phyloP scores from a whole-genome alignment of 2,329 filamentous ascomycete species.

The Colletotrichum abscissum region DNA sequence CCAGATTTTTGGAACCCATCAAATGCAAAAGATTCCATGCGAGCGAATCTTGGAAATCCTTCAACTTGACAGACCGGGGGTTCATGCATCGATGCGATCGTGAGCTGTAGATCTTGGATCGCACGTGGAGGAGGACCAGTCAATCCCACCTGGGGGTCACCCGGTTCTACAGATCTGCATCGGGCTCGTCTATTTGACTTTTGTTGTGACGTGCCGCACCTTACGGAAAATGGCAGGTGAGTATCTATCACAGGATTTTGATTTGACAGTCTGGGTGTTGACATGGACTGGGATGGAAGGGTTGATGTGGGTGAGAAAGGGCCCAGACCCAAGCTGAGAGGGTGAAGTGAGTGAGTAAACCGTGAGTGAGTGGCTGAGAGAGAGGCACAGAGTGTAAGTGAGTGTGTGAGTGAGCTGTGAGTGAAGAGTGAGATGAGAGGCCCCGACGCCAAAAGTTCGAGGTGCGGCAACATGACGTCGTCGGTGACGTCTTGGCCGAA shows the following conservation, averaged over 20 bases:
- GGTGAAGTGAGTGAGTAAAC: not conserved
- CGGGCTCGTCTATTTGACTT: conserved; percentile 8
- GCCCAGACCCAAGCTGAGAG: not conserved
- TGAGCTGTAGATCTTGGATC: conserved; percentile 9
- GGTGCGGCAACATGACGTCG: conserved; percentile 32
- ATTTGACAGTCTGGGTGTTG: not conserved
- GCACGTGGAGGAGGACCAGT: conserved; percentile 14
- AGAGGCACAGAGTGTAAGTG: not conserved
- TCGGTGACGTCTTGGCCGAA: conserved; percentile 32
- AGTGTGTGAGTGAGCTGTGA: not conserved
- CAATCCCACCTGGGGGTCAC: not conserved
- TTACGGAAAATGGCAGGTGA: not conserved
- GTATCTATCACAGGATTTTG: not conserved
- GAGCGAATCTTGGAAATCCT: not conserved
- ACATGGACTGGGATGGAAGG: not conserved
- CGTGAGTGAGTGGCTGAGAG: not conserved
- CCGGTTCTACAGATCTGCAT: not conserved
- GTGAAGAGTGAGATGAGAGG: not conserved
- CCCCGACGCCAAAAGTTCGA: not conserved
- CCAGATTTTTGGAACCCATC: not conserved
- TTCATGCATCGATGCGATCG: conserved; percentile 5
- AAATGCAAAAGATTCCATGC: not conserved
- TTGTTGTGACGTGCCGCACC: conserved; percentile 7
- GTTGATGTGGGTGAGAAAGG: not conserved
- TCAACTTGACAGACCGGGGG: not conserved